Evolutionary conservation across 768 basidiomycete genomes (phyloP).

Genomic region (Hydnum rufescens): DNA sequence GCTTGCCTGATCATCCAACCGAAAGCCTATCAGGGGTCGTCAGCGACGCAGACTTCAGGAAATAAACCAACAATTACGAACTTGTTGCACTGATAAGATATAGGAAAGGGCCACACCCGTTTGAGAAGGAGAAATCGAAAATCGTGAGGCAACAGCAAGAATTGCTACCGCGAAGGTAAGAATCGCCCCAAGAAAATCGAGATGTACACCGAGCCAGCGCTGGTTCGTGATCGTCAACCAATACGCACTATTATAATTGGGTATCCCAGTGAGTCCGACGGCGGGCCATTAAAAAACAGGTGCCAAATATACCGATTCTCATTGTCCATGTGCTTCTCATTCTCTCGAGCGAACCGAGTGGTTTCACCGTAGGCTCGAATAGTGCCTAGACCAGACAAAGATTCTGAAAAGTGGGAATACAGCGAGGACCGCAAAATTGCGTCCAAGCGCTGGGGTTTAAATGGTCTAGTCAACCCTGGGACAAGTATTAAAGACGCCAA

Average conservation of each 20-base stretch:
- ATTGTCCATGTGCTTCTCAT: conserved; percentile 46
- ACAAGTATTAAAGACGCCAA: background rate
- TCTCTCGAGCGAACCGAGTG: conserved; percentile 39
- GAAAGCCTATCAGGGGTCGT: too few relatives aligned
- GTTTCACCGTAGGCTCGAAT: conserved; percentile 55
- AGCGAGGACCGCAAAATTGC: conserved; percentile 52
- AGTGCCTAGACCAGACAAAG: conserved; percentile 47
- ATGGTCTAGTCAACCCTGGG: background rate
- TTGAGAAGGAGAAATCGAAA: conserved; percentile 40
- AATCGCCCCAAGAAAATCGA: conserved; percentile 48
- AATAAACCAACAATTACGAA: too few relatives aligned
- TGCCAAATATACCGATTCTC: conserved; percentile 30
- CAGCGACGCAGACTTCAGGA: too few relatives aligned
- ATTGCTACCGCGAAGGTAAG: conserved; percentile 45
- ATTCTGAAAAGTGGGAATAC: conserved; percentile 63
- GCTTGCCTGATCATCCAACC: conserved; percentile 35
- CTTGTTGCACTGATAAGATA: conserved; percentile 6
- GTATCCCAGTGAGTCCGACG: background rate
- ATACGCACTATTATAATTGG: background rate
- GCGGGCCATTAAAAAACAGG: background rate
- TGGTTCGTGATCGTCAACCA: conserved; percentile 3
- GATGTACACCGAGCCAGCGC: conserved; percentile 50
- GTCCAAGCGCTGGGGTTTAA: conserved; percentile 22
- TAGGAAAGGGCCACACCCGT: conserved; percentile 58
- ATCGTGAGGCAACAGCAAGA: conserved; percentile 36